Evolutionary conservation across 371 early-diverging fungal species (phyloP).

Genomic region (Lichtheimia hyalospora): DNA sequence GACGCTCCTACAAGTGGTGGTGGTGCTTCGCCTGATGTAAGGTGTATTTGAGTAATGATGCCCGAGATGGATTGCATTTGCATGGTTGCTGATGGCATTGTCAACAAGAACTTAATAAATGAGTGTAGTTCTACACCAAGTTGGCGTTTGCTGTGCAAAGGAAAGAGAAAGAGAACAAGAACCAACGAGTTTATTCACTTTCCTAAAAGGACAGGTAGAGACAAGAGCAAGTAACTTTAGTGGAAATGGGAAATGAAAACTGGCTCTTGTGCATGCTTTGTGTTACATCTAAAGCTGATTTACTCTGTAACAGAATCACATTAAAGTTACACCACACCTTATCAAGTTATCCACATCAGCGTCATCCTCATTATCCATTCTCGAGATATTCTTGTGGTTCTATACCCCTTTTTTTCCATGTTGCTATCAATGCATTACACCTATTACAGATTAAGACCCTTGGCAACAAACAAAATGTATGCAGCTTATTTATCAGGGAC

Average conservation of each 20-base stretch:
- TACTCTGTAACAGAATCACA: too few species aligned
- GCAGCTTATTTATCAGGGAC: too few species aligned
- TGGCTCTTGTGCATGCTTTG: neutral
- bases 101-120: neutral
- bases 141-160: neutral
- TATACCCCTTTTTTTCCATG: too few species aligned
- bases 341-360: too few species aligned
- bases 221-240: constrained; percentile 1
- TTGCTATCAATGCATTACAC: too few species aligned
- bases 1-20: constrained; percentile 80
- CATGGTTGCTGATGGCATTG: constrained; percentile 19
- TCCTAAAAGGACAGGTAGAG: neutral
- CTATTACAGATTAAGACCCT: too few species aligned
- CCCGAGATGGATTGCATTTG: constrained; percentile 62
- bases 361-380: too few species aligned
- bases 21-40: constrained; percentile 75
- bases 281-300: too few species aligned
- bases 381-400: too few species aligned
- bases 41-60: constrained; percentile 59
- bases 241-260: constrained; percentile 4
- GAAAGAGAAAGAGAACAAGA: neutral
- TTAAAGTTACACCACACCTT: too few species aligned
- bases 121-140: neutral
- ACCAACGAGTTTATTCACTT: neutral
- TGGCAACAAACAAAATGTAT: too few species aligned